Evolutionary conservation across 2,329 filamentous ascomycete species (phyloP).

Genomic region (Hymenoscyphus repandus): DNA sequence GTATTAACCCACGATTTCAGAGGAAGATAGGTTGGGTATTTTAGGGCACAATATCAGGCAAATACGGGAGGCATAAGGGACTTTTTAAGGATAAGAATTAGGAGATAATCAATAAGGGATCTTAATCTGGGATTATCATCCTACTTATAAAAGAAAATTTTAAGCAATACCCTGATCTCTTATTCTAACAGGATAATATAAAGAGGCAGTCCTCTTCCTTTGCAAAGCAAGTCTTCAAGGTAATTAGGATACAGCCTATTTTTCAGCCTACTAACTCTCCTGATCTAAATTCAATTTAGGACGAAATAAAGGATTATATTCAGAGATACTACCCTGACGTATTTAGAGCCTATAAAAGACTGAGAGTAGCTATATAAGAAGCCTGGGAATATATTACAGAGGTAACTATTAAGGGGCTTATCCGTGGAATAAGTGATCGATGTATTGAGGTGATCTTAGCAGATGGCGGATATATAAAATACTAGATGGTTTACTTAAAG

Average conservation of each 20-base stretch:
- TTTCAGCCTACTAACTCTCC: constrained; percentile 14
- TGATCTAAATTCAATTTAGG: constrained; percentile 19
- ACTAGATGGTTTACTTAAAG: neutral
- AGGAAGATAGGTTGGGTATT: neutral
- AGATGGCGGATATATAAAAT: neutral
- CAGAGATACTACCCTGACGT: constrained; percentile 13
- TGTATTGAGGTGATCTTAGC: neutral
- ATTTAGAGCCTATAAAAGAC: constrained; percentile 10
- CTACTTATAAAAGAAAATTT: neutral
- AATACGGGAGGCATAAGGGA: neutral
- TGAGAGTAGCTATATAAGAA: constrained; percentile 12
- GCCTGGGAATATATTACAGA: constrained; percentile 15
- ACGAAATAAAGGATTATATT: constrained; percentile 21
- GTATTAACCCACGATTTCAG: neutral
- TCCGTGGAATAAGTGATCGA: neutral
- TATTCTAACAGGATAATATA: constrained; percentile 14
- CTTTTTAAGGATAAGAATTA: neutral
- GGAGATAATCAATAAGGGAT: neutral
- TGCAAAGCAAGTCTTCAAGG: constrained; percentile 10
- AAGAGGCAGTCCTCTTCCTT: constrained; percentile 7
- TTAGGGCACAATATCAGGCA: neutral
- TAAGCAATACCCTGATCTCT: constrained; percentile 8
- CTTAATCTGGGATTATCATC: neutral
- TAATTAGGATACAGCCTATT: constrained; percentile 7
- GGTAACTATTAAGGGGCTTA: neutral